phyloP scores from a whole-genome alignment of 2,329 filamentous ascomycete species.

The Fusarium nelsonii region DNA sequence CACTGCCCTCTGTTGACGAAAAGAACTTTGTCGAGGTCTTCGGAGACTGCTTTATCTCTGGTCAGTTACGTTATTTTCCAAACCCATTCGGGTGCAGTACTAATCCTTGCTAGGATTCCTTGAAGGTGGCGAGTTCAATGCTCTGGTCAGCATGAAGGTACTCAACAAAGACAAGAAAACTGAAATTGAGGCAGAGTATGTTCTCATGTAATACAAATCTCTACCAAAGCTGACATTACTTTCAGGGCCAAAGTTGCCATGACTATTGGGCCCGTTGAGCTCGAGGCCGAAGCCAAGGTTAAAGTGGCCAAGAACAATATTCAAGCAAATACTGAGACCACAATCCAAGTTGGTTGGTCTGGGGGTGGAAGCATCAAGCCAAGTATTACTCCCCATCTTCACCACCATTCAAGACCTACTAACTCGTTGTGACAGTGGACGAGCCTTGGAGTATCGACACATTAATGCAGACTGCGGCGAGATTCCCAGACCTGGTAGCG shows the following conservation, averaged over 20 bases:
- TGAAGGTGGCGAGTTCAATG: conserved; percentile 5
- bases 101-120: not conserved
- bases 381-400: not conserved
- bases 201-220: rapidly evolving
- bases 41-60: not conserved
- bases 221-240: not conserved
- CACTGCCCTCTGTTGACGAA: not conserved
- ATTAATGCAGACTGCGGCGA: conserved; percentile 1
- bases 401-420: not conserved
- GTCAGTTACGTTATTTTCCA: not conserved
- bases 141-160: conserved; percentile 7
- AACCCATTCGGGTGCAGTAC: not conserved
- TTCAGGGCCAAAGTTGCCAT: not conserved
- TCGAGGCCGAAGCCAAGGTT: not conserved
- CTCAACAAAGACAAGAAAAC: not conserved
- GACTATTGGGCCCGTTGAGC: not conserved
- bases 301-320: not conserved
- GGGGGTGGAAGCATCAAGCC: not conserved
- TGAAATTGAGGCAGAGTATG: not conserved
- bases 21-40: not conserved
- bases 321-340: not conserved
- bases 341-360: conserved; percentile 9
- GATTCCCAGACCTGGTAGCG: not conserved
- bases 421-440: not conserved
- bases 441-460: conserved; percentile 1